Conservation (phyloP, 257 asterid species). For the Lycium ferocissimum region DNA sequence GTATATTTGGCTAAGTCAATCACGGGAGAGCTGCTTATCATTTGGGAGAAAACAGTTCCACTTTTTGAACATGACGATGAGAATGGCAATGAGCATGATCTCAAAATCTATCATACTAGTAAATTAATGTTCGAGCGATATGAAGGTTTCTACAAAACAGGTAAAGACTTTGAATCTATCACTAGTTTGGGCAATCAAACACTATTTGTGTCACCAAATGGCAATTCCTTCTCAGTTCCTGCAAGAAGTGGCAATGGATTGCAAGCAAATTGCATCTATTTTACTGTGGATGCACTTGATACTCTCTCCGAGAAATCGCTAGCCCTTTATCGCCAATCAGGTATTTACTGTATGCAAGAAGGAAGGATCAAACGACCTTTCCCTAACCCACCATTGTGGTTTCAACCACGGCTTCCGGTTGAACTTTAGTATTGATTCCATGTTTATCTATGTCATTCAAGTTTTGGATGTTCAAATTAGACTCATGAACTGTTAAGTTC, state of each 20-base stretch:
- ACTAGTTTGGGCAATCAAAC: constrained; percentile 20
- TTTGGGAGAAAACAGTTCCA: not conserved
- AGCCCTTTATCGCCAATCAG: not conserved
- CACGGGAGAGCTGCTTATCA: not conserved
- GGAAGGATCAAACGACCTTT: constrained; percentile 2
- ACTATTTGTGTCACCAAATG: not conserved
- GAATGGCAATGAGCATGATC: not conserved
- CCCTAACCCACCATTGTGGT: constrained; percentile 5
- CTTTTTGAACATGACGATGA: not conserved
- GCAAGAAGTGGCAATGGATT: constrained; percentile 22
- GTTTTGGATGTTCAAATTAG: too few relatives aligned
- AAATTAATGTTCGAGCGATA: not conserved
- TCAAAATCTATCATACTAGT: not conserved
- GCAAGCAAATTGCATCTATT: not conserved
- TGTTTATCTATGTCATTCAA: too few relatives aligned
- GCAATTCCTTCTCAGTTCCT: not conserved
- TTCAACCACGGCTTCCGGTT: not conserved
- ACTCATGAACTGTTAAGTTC: too few relatives aligned
- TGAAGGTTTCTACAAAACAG: not conserved
- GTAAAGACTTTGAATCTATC: not conserved
- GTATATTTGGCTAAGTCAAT: not conserved
- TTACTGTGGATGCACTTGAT: too few relatives aligned
- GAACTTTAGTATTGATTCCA: not conserved
- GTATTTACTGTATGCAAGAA: constrained; percentile 10
- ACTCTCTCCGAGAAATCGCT: constrained; percentile 26